phyloP scores from a whole-genome alignment of 768 basidiomycete species.

The Rhodocollybia butyracea region DNA sequence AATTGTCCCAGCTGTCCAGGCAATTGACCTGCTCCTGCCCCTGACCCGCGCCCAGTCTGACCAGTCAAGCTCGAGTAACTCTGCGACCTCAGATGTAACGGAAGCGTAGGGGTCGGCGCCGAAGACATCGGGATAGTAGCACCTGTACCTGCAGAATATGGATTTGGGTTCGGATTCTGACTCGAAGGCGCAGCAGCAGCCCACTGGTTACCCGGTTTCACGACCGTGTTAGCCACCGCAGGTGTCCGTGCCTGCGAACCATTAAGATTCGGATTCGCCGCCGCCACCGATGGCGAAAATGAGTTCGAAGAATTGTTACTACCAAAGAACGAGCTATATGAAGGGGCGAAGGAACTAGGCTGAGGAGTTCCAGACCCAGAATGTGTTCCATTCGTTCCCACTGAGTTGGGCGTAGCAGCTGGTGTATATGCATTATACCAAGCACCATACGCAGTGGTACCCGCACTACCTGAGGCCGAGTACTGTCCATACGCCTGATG shows the following conservation, averaged over 20 bases:
- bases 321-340: conserved; percentile 7
- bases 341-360: conserved; percentile 18
- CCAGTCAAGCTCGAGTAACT: too few relatives aligned
- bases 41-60: too few relatives aligned
- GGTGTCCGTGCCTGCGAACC: conserved; percentile 36
- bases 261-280: conserved; percentile 26
- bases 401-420: conserved; percentile 15
- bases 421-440: conserved; percentile 32
- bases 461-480: neutral
- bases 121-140: neutral
- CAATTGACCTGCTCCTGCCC: neutral
- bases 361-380: conserved; percentile 20
- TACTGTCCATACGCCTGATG: neutral
- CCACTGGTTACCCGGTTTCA: conserved; percentile 14
- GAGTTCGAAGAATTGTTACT: conserved; percentile 13
- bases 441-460: neutral
- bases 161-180: too few relatives aligned
- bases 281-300: conserved; percentile 22
- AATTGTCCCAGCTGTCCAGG: neutral
- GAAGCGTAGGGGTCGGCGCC: neutral
- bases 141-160: neutral
- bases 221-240: conserved; percentile 55
- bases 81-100: neutral
- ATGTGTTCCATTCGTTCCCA: conserved; percentile 18
- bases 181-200: neutral